Conservation (phyloP, 306 rosid species). For the Leucaena leucocephala region DNA sequence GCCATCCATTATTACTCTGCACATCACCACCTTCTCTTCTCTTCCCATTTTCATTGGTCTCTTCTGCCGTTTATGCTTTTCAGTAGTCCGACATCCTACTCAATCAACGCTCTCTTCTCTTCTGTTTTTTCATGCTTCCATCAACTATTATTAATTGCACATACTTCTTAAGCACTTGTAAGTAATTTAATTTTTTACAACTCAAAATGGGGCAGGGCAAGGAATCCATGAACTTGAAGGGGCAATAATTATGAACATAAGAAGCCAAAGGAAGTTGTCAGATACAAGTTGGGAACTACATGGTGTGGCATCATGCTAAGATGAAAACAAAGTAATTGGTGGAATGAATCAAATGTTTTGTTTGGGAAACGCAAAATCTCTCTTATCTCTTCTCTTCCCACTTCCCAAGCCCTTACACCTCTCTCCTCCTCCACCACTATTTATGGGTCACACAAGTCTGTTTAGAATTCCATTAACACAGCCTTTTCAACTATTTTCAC, state of each 20-base stretch:
- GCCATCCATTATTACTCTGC: too few relatives aligned
- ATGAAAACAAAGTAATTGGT: constrained; percentile 42
- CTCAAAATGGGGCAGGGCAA: neutral
- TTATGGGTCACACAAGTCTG: too few relatives aligned
- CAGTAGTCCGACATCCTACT: too few relatives aligned
- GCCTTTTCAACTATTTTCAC: neutral
- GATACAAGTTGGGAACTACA: constrained; percentile 36
- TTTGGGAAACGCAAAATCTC: constrained; percentile 62
- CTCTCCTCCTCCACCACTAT: constrained; percentile 20
- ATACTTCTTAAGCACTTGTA: too few relatives aligned
- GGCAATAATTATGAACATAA: constrained; percentile 13
- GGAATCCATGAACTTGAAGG: neutral
- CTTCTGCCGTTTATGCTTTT: neutral
- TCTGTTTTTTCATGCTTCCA: neutral
- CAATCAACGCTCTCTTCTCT: neutral
- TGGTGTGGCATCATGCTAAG: constrained; percentile 28
- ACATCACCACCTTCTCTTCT: too few relatives aligned
- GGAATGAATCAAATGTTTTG: constrained; percentile 37
- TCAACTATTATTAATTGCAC: too few relatives aligned
- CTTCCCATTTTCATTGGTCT: constrained; percentile 22
- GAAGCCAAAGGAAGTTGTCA: constrained; percentile 21
- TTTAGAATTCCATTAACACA: too few relatives aligned
- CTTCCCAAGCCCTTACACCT: constrained; percentile 77
- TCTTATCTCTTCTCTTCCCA: constrained; percentile 73
- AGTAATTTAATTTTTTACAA: too few relatives aligned